Evolutionary conservation across 2,329 filamentous ascomycete species (phyloP).

Genomic region (Cephalotrichum gorgonifer): DNA sequence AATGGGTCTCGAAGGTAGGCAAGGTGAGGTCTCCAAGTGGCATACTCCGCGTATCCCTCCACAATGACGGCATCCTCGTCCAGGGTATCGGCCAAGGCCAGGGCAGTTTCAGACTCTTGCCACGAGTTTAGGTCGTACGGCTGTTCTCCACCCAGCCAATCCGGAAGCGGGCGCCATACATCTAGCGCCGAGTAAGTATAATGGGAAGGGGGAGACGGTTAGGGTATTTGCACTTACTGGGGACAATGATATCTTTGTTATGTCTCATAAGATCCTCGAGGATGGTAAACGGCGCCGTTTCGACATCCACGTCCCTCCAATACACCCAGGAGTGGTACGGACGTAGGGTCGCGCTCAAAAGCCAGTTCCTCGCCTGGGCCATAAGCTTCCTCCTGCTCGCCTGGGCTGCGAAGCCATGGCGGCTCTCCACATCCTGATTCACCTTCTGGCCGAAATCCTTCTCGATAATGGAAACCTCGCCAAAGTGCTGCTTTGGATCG

Average conservation of each 20-base stretch:
- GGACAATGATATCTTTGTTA: conserved; percentile 97
- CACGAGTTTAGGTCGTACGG: conserved; percentile 98
- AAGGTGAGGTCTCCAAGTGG: conserved; percentile 93
- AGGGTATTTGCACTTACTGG: conserved; percentile 58
- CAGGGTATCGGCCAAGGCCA: conserved; percentile 85
- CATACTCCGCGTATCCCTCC: conserved; percentile 97
- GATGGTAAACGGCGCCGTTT: conserved; percentile 94
- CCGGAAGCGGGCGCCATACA: conserved; percentile 95
- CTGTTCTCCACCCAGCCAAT: conserved; percentile 97
- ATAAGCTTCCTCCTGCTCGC: conserved; percentile 90
- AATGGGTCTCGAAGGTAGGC: conserved; percentile 95
- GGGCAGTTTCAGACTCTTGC: conserved; percentile 96
- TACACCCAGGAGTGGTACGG: conserved; percentile 99
- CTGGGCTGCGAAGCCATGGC: conserved; percentile 94
- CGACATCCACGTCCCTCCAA: conserved; percentile 97
- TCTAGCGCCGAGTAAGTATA: conserved; percentile 41
- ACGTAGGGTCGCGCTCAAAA: conserved; percentile 82
- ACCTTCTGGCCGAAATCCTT: conserved; percentile 99
- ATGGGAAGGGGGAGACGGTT: background rate
- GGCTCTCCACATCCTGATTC: conserved; percentile 92
- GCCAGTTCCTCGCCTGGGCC: conserved; percentile 96
- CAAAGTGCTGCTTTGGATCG: conserved; percentile 74
- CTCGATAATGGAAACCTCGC: conserved; percentile 94
- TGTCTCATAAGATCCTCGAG: conserved; percentile 97
- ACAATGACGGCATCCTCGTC: conserved; percentile 99